Conservation (phyloP, 148 eudicot genomes). For the Polygonum maritimum region DNA sequence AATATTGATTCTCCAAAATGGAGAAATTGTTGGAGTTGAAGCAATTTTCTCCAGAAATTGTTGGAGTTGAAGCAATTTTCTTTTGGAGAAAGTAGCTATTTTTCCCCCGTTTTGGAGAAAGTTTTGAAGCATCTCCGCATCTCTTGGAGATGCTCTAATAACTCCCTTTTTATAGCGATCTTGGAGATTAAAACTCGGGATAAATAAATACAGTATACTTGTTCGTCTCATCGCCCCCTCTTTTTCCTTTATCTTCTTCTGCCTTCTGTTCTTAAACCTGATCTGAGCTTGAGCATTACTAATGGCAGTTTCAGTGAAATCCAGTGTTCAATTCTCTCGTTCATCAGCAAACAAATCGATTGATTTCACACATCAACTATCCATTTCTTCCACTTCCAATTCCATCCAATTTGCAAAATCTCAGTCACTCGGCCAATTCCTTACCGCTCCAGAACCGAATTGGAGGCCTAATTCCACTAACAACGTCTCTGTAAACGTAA, state of each 20-base stretch:
- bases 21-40: too few relatives aligned
- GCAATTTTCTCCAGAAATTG: too few relatives aligned
- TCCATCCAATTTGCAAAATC: neutral
- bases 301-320: conserved; percentile 1
- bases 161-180: neutral
- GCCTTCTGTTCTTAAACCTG: neutral
- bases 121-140: too few relatives aligned
- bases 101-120: too few relatives aligned
- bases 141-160: too few relatives aligned
- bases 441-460: conserved; percentile 12
- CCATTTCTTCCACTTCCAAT: neutral
- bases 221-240: neutral
- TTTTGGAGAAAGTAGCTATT: too few relatives aligned
- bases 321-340: neutral
- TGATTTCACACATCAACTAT: neutral
- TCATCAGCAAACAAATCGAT: neutral
- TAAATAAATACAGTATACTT: neutral
- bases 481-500: neutral
- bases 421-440: conserved; percentile 20
- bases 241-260: neutral
- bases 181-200: neutral
- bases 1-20: too few relatives aligned
- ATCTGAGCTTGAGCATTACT: neutral
- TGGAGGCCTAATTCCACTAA: neutral
- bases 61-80: too few relatives aligned